Evolutionary conservation across 495 filamentous ascomycete genomes (phyloP).

Genomic region (Friedmanniomyces endolithicus): DNA sequence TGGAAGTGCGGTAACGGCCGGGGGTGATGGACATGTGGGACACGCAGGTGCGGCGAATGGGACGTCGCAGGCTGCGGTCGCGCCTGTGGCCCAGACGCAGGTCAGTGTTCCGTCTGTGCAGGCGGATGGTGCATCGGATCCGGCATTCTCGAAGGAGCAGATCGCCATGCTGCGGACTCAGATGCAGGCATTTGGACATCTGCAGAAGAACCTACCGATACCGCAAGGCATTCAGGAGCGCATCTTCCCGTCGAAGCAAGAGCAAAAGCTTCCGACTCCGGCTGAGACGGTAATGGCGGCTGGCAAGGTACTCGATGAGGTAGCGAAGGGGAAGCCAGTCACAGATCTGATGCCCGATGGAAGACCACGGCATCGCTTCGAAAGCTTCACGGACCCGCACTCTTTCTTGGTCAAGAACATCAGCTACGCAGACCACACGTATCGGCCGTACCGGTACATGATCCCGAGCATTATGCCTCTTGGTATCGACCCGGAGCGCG

Average conservation of each 20-base stretch:
- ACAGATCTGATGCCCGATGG: conserved; percentile 14
- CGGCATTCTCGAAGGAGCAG: conserved; percentile 58
- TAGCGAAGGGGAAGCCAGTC: conserved; percentile 24
- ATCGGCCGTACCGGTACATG: conserved; percentile 56
- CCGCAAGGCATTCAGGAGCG: conserved; percentile 60
- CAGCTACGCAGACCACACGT: conserved; percentile 64
- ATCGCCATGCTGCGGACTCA: conserved; percentile 59
- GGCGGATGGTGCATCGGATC: conserved; percentile 15
- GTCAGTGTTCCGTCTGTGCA: neutral
- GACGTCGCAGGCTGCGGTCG: no score
- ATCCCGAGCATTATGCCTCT: conserved; percentile 78
- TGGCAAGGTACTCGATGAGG: conserved; percentile 41
- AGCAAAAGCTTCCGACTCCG: conserved; percentile 44
- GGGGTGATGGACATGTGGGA: no score
- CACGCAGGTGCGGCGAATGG: no score
- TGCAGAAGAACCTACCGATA: conserved; percentile 69
- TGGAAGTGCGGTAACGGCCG: neutral
- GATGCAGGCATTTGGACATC: conserved; percentile 68
- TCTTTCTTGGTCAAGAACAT: conserved; percentile 46
- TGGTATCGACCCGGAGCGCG: conserved; percentile 71
- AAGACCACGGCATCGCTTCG: conserved; percentile 38
- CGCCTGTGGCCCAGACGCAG: no score
- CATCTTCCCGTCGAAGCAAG: conserved; percentile 59
- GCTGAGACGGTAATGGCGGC: conserved; percentile 45
- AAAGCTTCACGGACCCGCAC: conserved; percentile 58